Base-by-base conservation (phyloP, 1,139 yeast genomes). In the Hemisphaericaspora xylofermentans region DNA sequence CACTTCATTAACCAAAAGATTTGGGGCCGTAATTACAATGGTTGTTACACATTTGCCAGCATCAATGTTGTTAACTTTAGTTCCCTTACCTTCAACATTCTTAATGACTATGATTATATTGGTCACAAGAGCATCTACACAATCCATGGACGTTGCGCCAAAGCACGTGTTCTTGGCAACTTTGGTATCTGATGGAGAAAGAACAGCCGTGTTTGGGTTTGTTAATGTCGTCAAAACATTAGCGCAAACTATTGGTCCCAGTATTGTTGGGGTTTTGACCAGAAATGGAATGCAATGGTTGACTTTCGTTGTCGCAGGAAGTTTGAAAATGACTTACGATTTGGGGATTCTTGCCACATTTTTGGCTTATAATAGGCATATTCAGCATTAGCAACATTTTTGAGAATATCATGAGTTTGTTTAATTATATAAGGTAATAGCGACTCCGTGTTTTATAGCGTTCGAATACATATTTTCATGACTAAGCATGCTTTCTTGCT, bases 21-120 rank as follows among this genome's bases (percentile, higher is more conserved):
- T 64, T 35, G 78, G 78, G 1, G 70, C 77, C 0, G 65, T 73
- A 6, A 60, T 63, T 8, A 68, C 78, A 1, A 72, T 73, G 78
- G 63, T 72, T 4, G 61, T 52, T 2, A 66, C 76, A 0, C 78
- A 73, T 50, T 55, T 71, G 31, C 73, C 74, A 2, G 67, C 76
- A 2, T 70, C 76, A 1, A 44, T 69, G 3, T 54, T 72, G 38
- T 61, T 68, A 35, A 61, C 64, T 4, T 40, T 66, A 36, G 57
- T 70, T 15, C 76, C 76, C 9, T 44, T 66, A 18, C 71, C 75
- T 4, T 47, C 50, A 3, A 56, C 65, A 7, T 55, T 68, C 35
- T 36, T 47, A 9, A 26, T 60, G 6, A 64, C 75, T 14, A 48
- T 68, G 43, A 50, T 54, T 3, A 59, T 68, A 9, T 50, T 70